A percentile compares a stretch with the other conserved stretches of the same genome.
These are phyloP conservation scores for Xylariaceae sp. DNA, from an alignment of 2,329 filamentous ascomycete species.

Conservation along the genomic window DNA sequence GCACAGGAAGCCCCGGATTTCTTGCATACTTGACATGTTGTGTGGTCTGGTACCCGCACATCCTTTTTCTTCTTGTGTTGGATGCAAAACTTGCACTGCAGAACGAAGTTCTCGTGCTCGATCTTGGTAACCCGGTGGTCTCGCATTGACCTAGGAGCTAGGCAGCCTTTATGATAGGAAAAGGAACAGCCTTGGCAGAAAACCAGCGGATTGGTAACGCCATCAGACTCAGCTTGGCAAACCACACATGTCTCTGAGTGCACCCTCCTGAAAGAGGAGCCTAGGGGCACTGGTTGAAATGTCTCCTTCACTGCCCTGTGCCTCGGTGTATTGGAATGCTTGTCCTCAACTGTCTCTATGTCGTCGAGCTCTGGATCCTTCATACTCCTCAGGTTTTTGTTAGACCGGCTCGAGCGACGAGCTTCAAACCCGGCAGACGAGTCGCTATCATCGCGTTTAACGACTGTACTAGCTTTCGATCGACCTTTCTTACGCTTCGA, in stretches of 20 bases:
- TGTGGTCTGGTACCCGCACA: constrained; percentile 59
- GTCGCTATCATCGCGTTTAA: constrained; percentile 25
- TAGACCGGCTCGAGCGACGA: constrained; percentile 46
- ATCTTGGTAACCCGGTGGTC: constrained; percentile 92
- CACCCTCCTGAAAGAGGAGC: constrained; percentile 61
- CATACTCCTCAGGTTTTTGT: constrained; percentile 41
- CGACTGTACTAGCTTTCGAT: constrained; percentile 12
- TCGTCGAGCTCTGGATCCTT: constrained; percentile 54
- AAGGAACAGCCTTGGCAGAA: constrained; percentile 88
- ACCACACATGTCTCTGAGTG: constrained; percentile 70
- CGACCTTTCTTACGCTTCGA: constrained; percentile 20
- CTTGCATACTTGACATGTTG: constrained; percentile 66
- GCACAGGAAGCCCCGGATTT: constrained; percentile 61
- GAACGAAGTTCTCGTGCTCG: constrained; percentile 67
- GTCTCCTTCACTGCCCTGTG: constrained; percentile 64
- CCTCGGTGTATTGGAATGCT: constrained; percentile 43
- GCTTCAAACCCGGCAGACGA: constrained; percentile 52
- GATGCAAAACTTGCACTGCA: constrained; percentile 87
- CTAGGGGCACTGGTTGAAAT: constrained; percentile 58
- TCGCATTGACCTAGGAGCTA: constrained; percentile 65
- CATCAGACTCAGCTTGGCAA: constrained; percentile 54
- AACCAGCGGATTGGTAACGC: constrained; percentile 64
- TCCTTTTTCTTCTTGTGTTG: constrained; percentile 65
- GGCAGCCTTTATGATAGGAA: constrained; percentile 75
- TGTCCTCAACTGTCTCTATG: constrained; percentile 46